Evolutionary conservation across 2,329 filamentous ascomycete genomes (phyloP), one percentile per base, ranked within the genome.

Genomic region (Trichoderma hamatum): DNA sequence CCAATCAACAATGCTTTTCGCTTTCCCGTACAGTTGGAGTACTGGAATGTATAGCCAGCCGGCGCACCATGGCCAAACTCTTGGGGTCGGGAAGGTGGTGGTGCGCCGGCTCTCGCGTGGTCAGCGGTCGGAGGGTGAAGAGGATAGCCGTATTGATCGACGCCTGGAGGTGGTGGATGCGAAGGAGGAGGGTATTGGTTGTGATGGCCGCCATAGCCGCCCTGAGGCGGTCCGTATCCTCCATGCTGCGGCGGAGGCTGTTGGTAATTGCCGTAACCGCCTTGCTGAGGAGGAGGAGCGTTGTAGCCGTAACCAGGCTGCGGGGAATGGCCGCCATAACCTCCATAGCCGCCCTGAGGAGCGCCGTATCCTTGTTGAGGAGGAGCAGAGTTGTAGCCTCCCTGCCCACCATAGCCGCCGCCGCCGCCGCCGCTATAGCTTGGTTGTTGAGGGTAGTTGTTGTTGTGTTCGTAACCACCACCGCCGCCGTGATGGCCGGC

Each of bases 1-100:
- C 91, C 91, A 71, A 94, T 92, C 68, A 94, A 81, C 68, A 94
- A 81, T 9, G 91, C 91, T 82, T 92, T 93, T 75, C 91, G 85
- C 72, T 85, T 86, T 64, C 91, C 91, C 7, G 88, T 90, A 78
- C 91, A 94, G 76, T 89, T 88, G 68, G 89, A 92, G 82, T 92
- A 93, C 80, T 92, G 89, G 82, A 92, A 93, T 7, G 85, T 89
- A 78, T 93, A 93, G 71, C 84, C 85, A 24, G 84, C 79, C 2
- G 90, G 91, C 0, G 91, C 90, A 70, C 90, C 90, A 72, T 89
- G 85, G 61, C 90, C 89, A 73, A 91, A 91, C 72, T n/a, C n/a
- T n/a, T n/a, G 84, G 77, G 82, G 79, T 2, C 79, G 80, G 3
- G 79, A 77, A 0, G 86, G 85, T 16, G 85, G 85, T 26, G 83